These are phyloP conservation scores for Typha latifolia DNA, from an alignment of 176 grass and related monocot species.

Conservation along the genomic window DNA sequence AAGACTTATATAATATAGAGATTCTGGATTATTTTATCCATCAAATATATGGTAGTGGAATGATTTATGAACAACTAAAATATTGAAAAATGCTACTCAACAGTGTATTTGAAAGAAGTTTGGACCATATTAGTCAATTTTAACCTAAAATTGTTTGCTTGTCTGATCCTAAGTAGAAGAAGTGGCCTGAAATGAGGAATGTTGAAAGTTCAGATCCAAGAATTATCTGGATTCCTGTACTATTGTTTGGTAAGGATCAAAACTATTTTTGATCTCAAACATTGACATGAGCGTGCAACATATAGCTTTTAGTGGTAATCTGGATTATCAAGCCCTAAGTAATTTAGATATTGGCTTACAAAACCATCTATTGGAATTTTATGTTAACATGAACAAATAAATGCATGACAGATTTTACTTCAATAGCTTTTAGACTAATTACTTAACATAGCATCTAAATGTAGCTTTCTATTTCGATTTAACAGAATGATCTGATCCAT, in stretches of 20 bases:
- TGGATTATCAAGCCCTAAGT: background rate
- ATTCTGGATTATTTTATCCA: too few relatives aligned
- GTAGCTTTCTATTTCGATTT: background rate
- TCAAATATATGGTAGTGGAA: too few relatives aligned
- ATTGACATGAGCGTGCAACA: background rate
- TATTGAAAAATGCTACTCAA: too few relatives aligned
- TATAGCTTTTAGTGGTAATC: background rate
- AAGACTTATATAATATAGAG: too few relatives aligned
- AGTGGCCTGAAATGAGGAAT: background rate
- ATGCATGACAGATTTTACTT: background rate
- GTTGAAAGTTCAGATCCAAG: background rate
- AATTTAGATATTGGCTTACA: background rate
- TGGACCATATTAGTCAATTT: too few relatives aligned
- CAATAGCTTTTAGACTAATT: background rate
- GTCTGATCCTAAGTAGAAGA: background rate
- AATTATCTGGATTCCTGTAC: background rate
- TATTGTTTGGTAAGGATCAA: background rate
- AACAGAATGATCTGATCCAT: conserved; percentile 83
- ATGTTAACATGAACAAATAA: background rate
- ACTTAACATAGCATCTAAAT: background rate
- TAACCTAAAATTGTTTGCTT: too few relatives aligned
- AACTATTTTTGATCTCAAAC: background rate
- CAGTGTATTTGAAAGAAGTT: too few relatives aligned
- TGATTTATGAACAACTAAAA: too few relatives aligned
- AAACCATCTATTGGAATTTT: background rate